Percentiles rank a stretch among this genome's conserved stretches.
phyloP scores from a whole-genome alignment of 768 basidiomycete species.

The Daedaleopsis nitida region DNA sequence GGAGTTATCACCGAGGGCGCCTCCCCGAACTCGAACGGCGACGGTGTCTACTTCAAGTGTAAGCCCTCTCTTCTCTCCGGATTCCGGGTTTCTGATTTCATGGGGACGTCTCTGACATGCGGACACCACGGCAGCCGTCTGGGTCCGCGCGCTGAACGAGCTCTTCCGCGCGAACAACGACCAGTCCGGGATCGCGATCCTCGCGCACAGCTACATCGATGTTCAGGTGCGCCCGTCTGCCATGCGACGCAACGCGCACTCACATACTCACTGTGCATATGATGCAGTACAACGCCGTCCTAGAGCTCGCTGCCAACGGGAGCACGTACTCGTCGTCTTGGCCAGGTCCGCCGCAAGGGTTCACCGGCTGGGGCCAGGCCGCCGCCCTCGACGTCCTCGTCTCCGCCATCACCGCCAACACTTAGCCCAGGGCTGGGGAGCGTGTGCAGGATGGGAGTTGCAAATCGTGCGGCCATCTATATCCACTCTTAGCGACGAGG shows the following conservation, averaged over 20 bases:
- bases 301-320: constrained; percentile 48
- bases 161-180: constrained; percentile 35
- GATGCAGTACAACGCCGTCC: constrained; percentile 48
- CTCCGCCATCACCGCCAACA: constrained; percentile 42
- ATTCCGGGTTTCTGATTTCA: background rate
- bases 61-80: background rate
- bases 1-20: constrained; percentile 57
- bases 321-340: constrained; percentile 48
- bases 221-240: constrained; percentile 44
- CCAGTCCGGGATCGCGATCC: constrained; percentile 33
- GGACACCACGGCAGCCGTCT: constrained; percentile 31
- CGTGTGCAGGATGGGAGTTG: too few species aligned
- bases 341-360: constrained; percentile 47
- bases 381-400: constrained; percentile 29
- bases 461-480: too few species aligned
- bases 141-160: constrained; percentile 44
- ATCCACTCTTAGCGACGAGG: too few species aligned
- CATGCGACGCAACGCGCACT: background rate
- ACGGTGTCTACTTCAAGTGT: constrained; percentile 57
- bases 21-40: constrained; percentile 42
- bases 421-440: background rate
- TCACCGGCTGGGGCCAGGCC: constrained; percentile 53
- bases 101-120: background rate
- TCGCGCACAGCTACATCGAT: constrained; percentile 51
- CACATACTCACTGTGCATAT: background rate